phyloP scores from a whole-genome alignment of 331 rosid species.

The Prunus yedoensis region DNA sequence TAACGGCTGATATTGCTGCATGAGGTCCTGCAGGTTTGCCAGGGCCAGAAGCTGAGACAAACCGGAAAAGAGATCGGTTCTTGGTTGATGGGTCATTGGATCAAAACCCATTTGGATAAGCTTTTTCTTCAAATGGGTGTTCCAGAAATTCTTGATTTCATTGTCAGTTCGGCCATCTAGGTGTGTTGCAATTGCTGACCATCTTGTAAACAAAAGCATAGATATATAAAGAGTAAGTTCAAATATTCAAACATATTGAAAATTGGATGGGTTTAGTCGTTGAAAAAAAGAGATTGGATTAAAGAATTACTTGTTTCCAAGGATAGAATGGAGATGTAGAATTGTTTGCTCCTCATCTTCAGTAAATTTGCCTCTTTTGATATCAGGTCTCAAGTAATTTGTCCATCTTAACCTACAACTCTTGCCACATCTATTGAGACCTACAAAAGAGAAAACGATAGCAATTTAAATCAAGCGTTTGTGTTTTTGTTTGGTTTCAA shows the following conservation, averaged over 20 bases:
- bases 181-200: conserved; percentile 85
- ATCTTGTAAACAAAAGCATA: conserved; percentile 34
- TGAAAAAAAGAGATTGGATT: not conserved
- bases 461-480: too few species aligned
- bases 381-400: conserved; percentile 81
- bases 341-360: conserved; percentile 81
- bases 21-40: conserved; percentile 58
- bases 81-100: conserved; percentile 89
- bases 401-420: conserved; percentile 91
- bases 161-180: conserved; percentile 81
- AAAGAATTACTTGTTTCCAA: conserved; percentile 71
- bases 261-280: not conserved
- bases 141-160: conserved; percentile 89
- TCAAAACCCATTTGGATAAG: conserved; percentile 88
- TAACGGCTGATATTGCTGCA: conserved; percentile 42
- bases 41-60: conserved; percentile 62
- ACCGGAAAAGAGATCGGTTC: conserved; percentile 66
- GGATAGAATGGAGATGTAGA: conserved; percentile 83
- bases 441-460: conserved; percentile 28
- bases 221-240: not conserved
- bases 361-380: conserved; percentile 85
- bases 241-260: not conserved
- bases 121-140: conserved; percentile 81
- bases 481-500: too few species aligned
- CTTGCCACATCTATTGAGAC: conserved; percentile 86